Conservation (phyloP, 2,329 filamentous ascomycete genomes). For the Coleophoma crateriformis region DNA sequence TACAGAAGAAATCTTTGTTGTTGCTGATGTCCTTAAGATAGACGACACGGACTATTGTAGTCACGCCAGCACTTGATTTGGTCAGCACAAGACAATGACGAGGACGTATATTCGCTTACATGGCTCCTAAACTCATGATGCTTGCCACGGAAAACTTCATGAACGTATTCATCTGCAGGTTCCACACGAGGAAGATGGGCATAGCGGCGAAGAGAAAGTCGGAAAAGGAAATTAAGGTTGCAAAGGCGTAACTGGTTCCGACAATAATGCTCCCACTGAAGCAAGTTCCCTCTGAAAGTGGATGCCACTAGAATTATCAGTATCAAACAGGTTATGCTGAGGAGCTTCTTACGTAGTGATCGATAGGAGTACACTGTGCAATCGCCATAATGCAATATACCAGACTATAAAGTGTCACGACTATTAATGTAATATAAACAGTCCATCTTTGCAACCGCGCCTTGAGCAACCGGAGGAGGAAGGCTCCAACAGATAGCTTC, state of each 20-base stretch:
- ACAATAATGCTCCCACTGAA: neutral
- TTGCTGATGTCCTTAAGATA: neutral
- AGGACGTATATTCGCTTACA: neutral
- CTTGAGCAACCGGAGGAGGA: slow-evolving; percentile 1
- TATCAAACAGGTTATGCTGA: neutral
- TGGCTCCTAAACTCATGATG: slow-evolving; percentile 2
- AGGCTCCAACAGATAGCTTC: slow-evolving; percentile 1
- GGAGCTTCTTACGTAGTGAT: neutral
- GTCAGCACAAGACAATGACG: neutral
- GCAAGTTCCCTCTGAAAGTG: neutral
- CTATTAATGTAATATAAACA: neutral
- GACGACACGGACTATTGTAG: neutral
- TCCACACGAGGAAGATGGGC: slow-evolving; percentile 2
- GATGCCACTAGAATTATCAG: neutral
- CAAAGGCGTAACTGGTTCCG: neutral
- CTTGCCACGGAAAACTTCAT: slow-evolving; percentile 4
- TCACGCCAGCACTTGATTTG: slow-evolving; percentile 1
- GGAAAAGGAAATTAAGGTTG: neutral
- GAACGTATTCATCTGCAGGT: slow-evolving; percentile 1
- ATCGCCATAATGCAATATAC: neutral
- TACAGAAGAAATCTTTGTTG: slow-evolving; percentile 3
- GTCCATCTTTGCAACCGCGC: neutral
- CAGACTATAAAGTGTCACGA: neutral
- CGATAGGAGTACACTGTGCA: neutral
- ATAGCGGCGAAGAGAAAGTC: slow-evolving; percentile 1